Evolutionary conservation across 495 filamentous ascomycete species (phyloP), one percentile per base, ranked within the genome.

Genomic region (Hyaloscypha finlandica): DNA sequence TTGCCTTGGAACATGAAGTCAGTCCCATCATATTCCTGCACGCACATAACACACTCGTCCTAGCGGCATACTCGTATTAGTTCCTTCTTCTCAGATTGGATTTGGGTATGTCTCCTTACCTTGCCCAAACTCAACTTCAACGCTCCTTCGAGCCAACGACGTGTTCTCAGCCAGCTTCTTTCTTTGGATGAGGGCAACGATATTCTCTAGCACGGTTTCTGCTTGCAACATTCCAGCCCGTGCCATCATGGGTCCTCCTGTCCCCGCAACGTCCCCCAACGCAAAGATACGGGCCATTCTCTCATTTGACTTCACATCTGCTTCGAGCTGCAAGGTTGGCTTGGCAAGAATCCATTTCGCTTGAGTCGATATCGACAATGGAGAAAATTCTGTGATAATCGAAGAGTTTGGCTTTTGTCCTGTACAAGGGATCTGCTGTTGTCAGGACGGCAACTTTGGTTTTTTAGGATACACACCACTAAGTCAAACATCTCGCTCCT

Each of bases 231-330:
- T 70, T 1, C 80, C 81, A 0, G 85, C 84, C 16, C 86, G 76
- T 16, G 83, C 84, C 59, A 84, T 87, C 57, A 84, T 86, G 45
- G 82, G 62, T 1, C 82, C 81, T 19, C 82, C 81, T 1, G 85
- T 85, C 54, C 85, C 82, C 6, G 86, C 86, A 29, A 90, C 86
- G 68, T 90, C 87, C 1, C 87, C 87, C 12, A 86, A 78, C 0
- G 81, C 84, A 65, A 85, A 90, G 3, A 90, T 69, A 30, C 74
- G 54, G 30, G 61, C 64, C 63, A 25, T 12, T 30, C 29, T 25
- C 6, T 33, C 14, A 56, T 9, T 42, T 4, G 19, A 37, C 8
- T 67, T 54, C n/a, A 77, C 63, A 6, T 74, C 71, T 69, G 85
- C 81, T 1, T 73, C 61, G 54, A 90, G 78, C 69, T 89, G 87